A percentile compares a stretch with the other conserved stretches of the same genome.
Conservation (phyloP, 2,329 filamentous ascomycete genomes). For the Eutypa lata region DNA sequence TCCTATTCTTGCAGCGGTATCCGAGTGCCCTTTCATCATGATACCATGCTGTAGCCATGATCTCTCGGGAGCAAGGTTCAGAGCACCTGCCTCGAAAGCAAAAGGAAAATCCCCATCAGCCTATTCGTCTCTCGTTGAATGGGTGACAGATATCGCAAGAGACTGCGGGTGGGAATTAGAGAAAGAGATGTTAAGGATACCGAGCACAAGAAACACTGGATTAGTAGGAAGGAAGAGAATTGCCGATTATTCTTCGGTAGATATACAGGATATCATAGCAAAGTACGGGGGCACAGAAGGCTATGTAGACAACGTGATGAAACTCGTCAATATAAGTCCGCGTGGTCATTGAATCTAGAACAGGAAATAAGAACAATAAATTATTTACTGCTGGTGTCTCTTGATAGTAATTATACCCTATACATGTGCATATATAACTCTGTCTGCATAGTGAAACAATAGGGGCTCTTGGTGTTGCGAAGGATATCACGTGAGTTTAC, state of each 20-base stretch:
- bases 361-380: background rate
- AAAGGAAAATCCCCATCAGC: constrained; percentile 59
- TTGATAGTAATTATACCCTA: no score
- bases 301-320: constrained; percentile 57
- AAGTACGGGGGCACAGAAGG: constrained; percentile 55
- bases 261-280: constrained; percentile 42
- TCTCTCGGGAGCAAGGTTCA: constrained; percentile 70
- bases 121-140: constrained; percentile 80
- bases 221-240: constrained; percentile 63
- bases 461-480: background rate
- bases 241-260: constrained; percentile 25
- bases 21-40: constrained; percentile 77
- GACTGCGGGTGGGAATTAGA: constrained; percentile 76
- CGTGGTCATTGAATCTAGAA: constrained; percentile 34
- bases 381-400: no score
- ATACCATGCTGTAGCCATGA: constrained; percentile 95
- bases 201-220: constrained; percentile 83
- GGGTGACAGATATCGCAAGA: constrained; percentile 66
- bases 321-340: constrained; percentile 52
- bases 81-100: constrained; percentile 58
- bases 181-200: constrained; percentile 84
- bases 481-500: background rate
- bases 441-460: background rate
- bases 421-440: no score
- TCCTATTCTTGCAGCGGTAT: constrained; percentile 76